These are phyloP conservation scores for Telfairia occidentalis DNA, from an alignment of 331 rosid species.

Conservation along the genomic window DNA sequence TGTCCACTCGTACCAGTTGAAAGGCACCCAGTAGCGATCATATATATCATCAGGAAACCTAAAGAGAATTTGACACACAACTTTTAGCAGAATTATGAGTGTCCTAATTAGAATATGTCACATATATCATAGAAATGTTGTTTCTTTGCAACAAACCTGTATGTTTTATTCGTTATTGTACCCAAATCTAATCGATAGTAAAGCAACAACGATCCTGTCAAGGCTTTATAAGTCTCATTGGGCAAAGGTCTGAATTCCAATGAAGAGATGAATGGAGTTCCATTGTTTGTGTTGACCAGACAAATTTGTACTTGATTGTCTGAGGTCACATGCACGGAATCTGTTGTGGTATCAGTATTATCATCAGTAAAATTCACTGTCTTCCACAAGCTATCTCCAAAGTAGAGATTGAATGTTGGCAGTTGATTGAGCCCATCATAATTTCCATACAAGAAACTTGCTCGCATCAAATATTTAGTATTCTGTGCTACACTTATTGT, in stretches of 20 bases:
- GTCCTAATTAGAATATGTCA: no score
- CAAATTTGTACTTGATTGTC: constrained; percentile 7
- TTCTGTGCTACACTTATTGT: neutral
- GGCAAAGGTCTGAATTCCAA: constrained; percentile 13
- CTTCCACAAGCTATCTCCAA: neutral
- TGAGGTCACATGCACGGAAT: constrained; percentile 12
- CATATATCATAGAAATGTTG: no score
- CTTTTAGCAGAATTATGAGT: no score
- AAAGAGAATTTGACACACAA: neutral
- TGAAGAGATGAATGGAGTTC: constrained; percentile 21
- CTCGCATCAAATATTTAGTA: constrained; percentile 1
- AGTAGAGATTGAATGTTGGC: neutral
- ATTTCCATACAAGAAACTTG: constrained; percentile 3
- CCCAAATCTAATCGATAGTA: constrained; percentile 10
- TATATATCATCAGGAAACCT: neutral
- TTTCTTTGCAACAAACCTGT: neutral
- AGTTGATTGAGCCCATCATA: neutral
- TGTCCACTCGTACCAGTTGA: neutral
- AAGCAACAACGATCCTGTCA: neutral
- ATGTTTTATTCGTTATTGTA: neutral
- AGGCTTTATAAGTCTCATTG: neutral
- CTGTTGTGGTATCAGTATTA: neutral
- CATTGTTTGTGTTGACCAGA: constrained; percentile 9
- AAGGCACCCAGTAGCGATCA: constrained; percentile 23
- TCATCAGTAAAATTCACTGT: neutral